Conservation (phyloP, 169 alveolate species). For the Hepatocystis sp. region DNA sequence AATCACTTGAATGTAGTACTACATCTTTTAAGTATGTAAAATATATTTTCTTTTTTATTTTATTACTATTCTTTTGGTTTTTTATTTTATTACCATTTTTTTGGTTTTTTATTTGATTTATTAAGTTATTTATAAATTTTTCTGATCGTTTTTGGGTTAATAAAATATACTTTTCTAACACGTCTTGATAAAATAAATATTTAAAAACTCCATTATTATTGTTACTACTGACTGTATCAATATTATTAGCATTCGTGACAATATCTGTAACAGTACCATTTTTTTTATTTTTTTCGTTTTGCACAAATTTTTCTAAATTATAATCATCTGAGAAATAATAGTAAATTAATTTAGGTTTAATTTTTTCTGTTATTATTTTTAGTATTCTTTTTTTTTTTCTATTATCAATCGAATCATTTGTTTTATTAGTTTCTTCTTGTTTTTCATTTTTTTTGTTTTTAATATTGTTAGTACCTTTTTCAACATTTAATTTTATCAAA, state of each 20-base stretch:
- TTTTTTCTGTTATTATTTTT: slow-evolving; percentile 31
- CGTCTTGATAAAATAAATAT: slow-evolving; percentile 28
- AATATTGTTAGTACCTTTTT: neutral
- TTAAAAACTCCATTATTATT: slow-evolving; percentile 7
- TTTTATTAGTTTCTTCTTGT: neutral
- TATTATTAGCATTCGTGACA: neutral
- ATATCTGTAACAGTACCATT: no score
- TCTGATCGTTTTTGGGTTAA: slow-evolving; percentile 7
- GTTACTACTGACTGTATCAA: no score
- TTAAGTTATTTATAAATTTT: slow-evolving; percentile 6
- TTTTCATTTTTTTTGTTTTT: neutral
- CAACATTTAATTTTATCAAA: no score
- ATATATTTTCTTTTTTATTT: slow-evolving; percentile 24
- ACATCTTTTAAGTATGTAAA: slow-evolving; percentile 11
- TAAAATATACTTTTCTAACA: slow-evolving; percentile 8
- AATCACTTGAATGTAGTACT: slow-evolving; percentile 8
- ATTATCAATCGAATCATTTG: slow-evolving; percentile 12
- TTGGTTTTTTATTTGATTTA: slow-evolving; percentile 27
- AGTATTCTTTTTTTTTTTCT: slow-evolving; percentile 26
- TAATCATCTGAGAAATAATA: slow-evolving; percentile 29
- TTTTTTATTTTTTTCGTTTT: slow-evolving; percentile 6
- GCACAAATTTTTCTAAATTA: slow-evolving; percentile 22
- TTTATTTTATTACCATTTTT: no score
- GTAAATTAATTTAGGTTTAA: slow-evolving; percentile 42
- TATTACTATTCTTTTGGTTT: slow-evolving; percentile 2